phyloP scores from a whole-genome alignment of 352 stramenopile species.

The Globisporangium middletonii region DNA sequence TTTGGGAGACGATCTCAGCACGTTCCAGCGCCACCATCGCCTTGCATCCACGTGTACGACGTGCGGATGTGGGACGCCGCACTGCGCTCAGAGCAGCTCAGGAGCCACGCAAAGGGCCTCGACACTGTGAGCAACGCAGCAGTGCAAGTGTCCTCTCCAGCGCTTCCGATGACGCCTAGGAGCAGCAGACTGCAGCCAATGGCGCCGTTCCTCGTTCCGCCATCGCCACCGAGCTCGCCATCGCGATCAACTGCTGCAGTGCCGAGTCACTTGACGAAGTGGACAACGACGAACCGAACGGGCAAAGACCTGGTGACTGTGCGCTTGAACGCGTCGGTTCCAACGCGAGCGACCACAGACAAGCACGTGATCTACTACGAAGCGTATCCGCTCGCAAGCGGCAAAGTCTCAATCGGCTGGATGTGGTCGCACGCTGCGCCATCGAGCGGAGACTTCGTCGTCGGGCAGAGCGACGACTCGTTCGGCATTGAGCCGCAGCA shows the following conservation, averaged over 20 bases:
- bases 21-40: background rate
- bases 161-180: conserved; percentile 20
- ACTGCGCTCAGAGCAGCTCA: conserved; percentile 45
- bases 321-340: conserved; percentile 24
- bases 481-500: conserved; percentile 45
- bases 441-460: conserved; percentile 14
- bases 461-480: conserved; percentile 31
- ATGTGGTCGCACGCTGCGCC: conserved; percentile 14
- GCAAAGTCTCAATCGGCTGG: conserved; percentile 53
- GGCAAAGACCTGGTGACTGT: conserved; percentile 34
- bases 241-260: conserved; percentile 21
- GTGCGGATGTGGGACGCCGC: conserved; percentile 58
- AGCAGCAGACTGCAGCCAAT: background rate
- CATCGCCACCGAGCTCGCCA: conserved; percentile 31
- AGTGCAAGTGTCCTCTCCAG: conserved; percentile 1
- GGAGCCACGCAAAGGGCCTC: conserved; percentile 45
- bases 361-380: conserved; percentile 45
- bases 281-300: conserved; percentile 50
- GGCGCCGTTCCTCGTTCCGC: conserved; percentile 17
- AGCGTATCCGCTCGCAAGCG: conserved; percentile 36
- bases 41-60: conserved; percentile 43
- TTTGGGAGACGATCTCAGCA: background rate
- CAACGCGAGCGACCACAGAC: background rate
- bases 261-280: conserved; percentile 35
- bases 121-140: conserved; percentile 17